Conservation (phyloP, 2,329 filamentous ascomycete genomes). For the Phyllosticta ampelicida region DNA sequence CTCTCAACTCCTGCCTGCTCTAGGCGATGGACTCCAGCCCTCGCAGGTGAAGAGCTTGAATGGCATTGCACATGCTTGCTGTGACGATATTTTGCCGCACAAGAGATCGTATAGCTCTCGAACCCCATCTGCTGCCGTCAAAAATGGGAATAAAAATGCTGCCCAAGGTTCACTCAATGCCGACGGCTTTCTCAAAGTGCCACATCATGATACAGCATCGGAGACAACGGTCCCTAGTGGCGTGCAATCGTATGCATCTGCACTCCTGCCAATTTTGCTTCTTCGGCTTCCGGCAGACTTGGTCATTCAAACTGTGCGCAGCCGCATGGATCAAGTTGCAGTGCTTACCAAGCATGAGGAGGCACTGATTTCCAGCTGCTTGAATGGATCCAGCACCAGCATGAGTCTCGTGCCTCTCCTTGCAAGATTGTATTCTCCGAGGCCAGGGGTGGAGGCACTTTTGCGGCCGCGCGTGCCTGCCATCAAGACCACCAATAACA, state of each 20-base stretch:
- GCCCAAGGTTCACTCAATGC: constrained; percentile 46
- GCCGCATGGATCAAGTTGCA: constrained; percentile 69
- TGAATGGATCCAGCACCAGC: constrained; percentile 62
- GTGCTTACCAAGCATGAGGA: constrained; percentile 58
- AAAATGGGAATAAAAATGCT: constrained; percentile 28
- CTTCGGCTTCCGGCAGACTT: constrained; percentile 53
- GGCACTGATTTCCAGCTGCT: constrained; percentile 69
- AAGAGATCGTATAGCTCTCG: constrained; percentile 31
- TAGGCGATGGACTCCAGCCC: constrained; percentile 58
- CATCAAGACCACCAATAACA: constrained; percentile 20
- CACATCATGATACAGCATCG: constrained; percentile 26
- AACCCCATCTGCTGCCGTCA: constrained; percentile 26
- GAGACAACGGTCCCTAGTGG: constrained; percentile 16
- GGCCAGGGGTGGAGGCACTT: constrained; percentile 61
- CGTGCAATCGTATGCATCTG: constrained; percentile 47
- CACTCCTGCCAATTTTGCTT: constrained; percentile 53
- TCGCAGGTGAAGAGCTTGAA: constrained; percentile 52
- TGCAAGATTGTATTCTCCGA: constrained; percentile 51
- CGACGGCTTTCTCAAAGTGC: constrained; percentile 53
- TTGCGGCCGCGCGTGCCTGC: constrained; percentile 42
- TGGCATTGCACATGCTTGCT: constrained; percentile 55
- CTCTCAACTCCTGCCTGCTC: constrained; percentile 45
- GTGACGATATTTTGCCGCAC: constrained; percentile 56
- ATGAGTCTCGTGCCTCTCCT: constrained; percentile 75
- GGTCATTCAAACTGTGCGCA: constrained; percentile 60